Conservation (phyloP, 805 yeast species). For the Naumovozyma dairenensis region DNA sequence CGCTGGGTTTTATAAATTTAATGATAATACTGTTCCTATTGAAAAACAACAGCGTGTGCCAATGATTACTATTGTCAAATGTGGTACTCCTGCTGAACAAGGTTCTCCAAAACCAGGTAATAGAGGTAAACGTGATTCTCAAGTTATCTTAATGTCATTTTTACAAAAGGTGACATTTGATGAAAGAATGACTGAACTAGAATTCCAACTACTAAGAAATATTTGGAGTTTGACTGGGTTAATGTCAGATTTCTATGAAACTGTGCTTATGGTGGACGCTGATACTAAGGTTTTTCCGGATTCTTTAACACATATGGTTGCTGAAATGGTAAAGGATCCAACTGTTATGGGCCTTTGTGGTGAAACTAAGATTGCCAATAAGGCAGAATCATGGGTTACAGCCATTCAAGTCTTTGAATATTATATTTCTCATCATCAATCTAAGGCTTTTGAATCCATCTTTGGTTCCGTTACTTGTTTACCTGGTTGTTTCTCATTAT, state of each 20-base stretch:
- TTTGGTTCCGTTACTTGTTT: slow-evolving; percentile 92
- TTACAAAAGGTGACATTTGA: slow-evolving; percentile 80
- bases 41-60: slow-evolving; percentile 86
- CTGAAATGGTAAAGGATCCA: slow-evolving; percentile 82
- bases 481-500: slow-evolving; percentile 92
- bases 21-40: slow-evolving; percentile 60
- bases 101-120: slow-evolving; percentile 74
- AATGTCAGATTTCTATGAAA: slow-evolving; percentile 73
- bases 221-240: slow-evolving; percentile 81
- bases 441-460: slow-evolving; percentile 90
- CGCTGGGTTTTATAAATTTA: slow-evolving; percentile 86
- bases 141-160: slow-evolving; percentile 81
- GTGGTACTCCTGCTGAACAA: slow-evolving; percentile 79
- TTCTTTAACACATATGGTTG: slow-evolving; percentile 80
- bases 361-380: slow-evolving; percentile 84
- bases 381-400: slow-evolving; percentile 77
- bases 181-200: slow-evolving; percentile 89
- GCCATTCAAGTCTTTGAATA: slow-evolving; percentile 91
- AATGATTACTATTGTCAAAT: slow-evolving; percentile 65
- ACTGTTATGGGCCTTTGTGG: slow-evolving; percentile 89
- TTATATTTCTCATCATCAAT: slow-evolving; percentile 86
- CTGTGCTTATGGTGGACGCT: slow-evolving; percentile 88
- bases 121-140: slow-evolving; percentile 94
- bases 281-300: slow-evolving; percentile 86
- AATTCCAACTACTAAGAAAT: slow-evolving; percentile 61